These are phyloP conservation scores for Epicoccum sorghinum DNA, from an alignment of 2,329 filamentous ascomycete genomes.

Conservation along the genomic window DNA sequence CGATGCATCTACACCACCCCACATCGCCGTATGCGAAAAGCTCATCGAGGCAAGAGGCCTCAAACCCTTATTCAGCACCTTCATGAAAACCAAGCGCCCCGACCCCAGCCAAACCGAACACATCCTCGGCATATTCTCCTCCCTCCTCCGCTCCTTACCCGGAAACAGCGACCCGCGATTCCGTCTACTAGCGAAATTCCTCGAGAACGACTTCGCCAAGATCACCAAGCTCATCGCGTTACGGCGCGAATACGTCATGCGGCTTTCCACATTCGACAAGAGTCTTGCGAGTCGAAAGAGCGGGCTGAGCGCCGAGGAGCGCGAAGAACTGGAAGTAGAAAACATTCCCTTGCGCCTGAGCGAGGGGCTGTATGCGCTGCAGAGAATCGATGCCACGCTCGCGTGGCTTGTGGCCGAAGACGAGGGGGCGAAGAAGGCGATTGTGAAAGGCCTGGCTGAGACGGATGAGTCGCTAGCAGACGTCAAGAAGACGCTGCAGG, in stretches of 20 bases:
- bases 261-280: conserved; percentile 67
- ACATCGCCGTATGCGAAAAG: conserved; percentile 69
- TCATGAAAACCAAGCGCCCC: conserved; percentile 85
- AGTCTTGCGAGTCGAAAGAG: conserved; percentile 66
- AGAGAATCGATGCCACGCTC: conserved; percentile 82
- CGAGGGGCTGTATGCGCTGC: conserved; percentile 81
- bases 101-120: conserved; percentile 75
- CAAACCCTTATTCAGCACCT: conserved; percentile 82
- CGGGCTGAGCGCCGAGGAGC: conserved; percentile 62
- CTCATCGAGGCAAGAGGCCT: conserved; percentile 84
- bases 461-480: conserved; percentile 68
- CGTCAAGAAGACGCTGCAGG: conserved; percentile 71
- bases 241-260: conserved; percentile 71
- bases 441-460: conserved; percentile 69
- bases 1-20: conserved; percentile 42
- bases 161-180: conserved; percentile 80
- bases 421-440: conserved; percentile 69
- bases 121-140: conserved; percentile 82
- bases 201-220: conserved; percentile 94
- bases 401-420: conserved; percentile 95
- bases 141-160: conserved; percentile 79
- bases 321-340: conserved; percentile 68
- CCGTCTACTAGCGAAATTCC: conserved; percentile 87
- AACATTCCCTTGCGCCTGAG: conserved; percentile 79
- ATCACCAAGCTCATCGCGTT: conserved; percentile 73